These are phyloP conservation scores for Pulveroboletus sp. DNA, from an alignment of 768 basidiomycete species.

Conservation along the genomic window DNA sequence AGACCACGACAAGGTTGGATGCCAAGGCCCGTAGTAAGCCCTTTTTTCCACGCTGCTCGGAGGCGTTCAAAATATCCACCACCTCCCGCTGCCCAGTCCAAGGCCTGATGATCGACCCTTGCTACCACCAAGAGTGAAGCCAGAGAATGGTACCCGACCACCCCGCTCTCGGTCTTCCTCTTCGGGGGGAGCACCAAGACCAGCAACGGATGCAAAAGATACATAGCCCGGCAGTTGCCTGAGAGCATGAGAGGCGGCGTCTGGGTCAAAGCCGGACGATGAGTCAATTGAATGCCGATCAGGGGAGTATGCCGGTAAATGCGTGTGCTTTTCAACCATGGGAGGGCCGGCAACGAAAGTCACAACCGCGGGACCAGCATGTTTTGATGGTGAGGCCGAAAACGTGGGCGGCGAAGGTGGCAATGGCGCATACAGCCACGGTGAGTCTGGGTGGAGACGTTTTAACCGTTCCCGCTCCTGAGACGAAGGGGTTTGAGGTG, in stretches of 20 bases:
- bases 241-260: constrained; percentile 56
- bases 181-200: constrained; percentile 58
- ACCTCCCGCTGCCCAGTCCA: constrained; percentile 30
- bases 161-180: constrained; percentile 36
- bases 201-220: constrained; percentile 63
- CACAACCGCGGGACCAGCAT: constrained; percentile 19
- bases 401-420: constrained; percentile 29
- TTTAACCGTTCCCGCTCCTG: constrained; percentile 12
- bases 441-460: constrained; percentile 17
- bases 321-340: constrained; percentile 9
- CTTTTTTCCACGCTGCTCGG: not conserved
- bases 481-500: constrained; percentile 20
- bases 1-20: constrained; percentile 7
- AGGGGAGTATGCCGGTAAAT: constrained; percentile 10
- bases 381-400: constrained; percentile 29
- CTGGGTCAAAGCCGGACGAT: constrained; percentile 55
- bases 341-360: constrained; percentile 21
- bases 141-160: constrained; percentile 16
- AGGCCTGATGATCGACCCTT: constrained; percentile 21
- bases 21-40: constrained; percentile 5
- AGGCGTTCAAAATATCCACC: constrained; percentile 28
- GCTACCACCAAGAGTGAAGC: constrained; percentile 17
- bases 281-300: constrained; percentile 11
- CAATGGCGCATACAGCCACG: constrained; percentile 28
- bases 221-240: constrained; percentile 59